Evolutionary conservation across 1,284 basidiomycete species (phyloP).

Genomic region (Crepidotus sp.): DNA sequence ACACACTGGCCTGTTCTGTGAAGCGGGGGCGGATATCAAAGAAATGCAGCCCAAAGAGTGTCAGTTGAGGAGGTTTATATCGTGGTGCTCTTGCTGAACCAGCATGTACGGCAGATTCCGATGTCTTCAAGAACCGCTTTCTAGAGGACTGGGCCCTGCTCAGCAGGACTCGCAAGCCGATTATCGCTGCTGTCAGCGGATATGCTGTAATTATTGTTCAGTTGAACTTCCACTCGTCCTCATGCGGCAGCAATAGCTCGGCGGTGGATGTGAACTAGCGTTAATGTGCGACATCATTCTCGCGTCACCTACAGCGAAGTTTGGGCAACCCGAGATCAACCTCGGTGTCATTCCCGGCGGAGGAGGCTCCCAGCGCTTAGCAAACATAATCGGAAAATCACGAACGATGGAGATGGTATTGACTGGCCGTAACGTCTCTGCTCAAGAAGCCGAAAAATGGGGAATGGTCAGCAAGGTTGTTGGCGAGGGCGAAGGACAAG

Average conservation of each 20-base stretch:
- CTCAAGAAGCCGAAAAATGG: conserved; percentile 81
- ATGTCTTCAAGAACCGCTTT: conserved; percentile 87
- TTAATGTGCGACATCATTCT: conserved; percentile 97
- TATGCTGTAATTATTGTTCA: conserved; percentile 66
- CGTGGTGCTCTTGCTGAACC: conserved; percentile 1
- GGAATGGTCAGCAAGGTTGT: conserved; percentile 81
- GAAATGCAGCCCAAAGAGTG: conserved; percentile 91
- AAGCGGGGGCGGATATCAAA: conserved; percentile 86
- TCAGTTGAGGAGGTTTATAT: conserved; percentile 29
- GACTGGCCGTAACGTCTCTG: conserved; percentile 77
- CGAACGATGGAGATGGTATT: conserved; percentile 94
- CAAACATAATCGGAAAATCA: conserved; percentile 84
- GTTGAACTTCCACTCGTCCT: background rate
- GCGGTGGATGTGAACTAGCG: conserved; percentile 94
- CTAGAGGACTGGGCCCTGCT: conserved; percentile 83
- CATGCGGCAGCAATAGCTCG: conserved; percentile 48
- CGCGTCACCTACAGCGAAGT: conserved; percentile 86
- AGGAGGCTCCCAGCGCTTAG: conserved; percentile 79
- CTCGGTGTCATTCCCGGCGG: conserved; percentile 93
- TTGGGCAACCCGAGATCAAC: conserved; percentile 97
- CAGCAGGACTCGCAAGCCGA: conserved; percentile 77
- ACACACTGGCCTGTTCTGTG: background rate
- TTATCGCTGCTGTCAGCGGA: conserved; percentile 93
- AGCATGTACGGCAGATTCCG: conserved; percentile 52
- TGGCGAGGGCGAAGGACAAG: conserved; percentile 63